phyloP scores from a whole-genome alignment of 2,329 filamentous ascomycete species.

The Dryadomyces sulphureus region DNA sequence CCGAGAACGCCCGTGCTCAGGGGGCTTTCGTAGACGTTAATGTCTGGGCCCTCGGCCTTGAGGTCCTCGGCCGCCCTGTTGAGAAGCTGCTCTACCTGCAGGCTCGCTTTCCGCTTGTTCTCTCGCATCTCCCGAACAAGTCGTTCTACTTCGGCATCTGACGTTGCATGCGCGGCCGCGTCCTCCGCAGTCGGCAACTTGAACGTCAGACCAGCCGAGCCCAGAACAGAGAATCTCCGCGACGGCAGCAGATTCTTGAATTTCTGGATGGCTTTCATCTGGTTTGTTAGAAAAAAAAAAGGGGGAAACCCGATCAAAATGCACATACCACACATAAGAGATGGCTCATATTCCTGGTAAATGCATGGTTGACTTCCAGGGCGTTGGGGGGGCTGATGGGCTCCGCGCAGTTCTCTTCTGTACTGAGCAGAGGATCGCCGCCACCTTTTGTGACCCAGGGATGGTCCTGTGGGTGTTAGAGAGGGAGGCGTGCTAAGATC shows the following conservation, averaged over 20 bases:
- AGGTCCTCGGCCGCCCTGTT: not conserved
- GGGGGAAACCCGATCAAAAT: too few species aligned
- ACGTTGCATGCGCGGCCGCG: not conserved
- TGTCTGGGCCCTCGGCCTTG: not conserved
- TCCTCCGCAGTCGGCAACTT: conserved; percentile 3
- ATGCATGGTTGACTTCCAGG: conserved; percentile 78
- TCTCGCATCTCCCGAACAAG: conserved; percentile 32
- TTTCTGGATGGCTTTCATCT: conserved; percentile 82
- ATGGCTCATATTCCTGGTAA: conserved; percentile 79
- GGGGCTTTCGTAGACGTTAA: conserved; percentile 36
- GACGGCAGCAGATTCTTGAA: conserved; percentile 62
- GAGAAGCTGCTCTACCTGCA: conserved; percentile 11
- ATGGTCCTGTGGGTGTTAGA: conserved; percentile 56
- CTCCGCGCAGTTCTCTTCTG: conserved; percentile 74
- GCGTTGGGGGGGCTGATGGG: conserved; percentile 74
- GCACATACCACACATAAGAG: conserved; percentile 63
- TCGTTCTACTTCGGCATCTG: conserved; percentile 30
- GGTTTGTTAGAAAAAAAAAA: not conserved
- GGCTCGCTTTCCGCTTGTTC: conserved; percentile 20
- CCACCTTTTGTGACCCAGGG: conserved; percentile 82
- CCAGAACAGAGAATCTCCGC: not conserved
- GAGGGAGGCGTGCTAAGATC: conserved; percentile 3
- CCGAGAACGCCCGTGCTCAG: conserved; percentile 39
- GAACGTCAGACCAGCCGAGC: not conserved
- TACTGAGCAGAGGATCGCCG: conserved; percentile 60